These are phyloP conservation scores for Luzula sylvatica DNA, from an alignment of 176 grass and related monocot species.

Conservation along the genomic window DNA sequence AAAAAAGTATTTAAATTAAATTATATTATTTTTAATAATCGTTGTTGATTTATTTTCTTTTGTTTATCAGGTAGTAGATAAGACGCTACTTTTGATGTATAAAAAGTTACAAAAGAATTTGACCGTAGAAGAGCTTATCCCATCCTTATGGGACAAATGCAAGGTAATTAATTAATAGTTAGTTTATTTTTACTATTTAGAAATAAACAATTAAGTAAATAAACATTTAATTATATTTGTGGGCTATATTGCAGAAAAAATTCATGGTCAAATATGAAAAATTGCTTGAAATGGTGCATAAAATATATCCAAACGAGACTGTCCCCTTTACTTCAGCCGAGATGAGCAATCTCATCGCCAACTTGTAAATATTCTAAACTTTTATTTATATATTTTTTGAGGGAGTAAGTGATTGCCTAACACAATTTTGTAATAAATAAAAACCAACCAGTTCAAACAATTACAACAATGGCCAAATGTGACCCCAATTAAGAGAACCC, in stretches of 20 bases:
- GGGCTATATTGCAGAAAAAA: conserved; percentile 59
- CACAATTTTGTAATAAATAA: too few species aligned
- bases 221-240: not conserved
- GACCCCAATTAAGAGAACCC: too few species aligned
- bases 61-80: conserved; percentile 65
- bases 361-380: conserved; percentile 30
- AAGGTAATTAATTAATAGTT: conserved; percentile 54
- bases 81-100: conserved; percentile 85
- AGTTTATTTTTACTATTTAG: too few species aligned
- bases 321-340: conserved; percentile 45
- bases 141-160: conserved; percentile 92
- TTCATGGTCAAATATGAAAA: conserved; percentile 85
- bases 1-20: too few species aligned
- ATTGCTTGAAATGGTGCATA: conserved; percentile 63
- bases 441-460: too few species aligned
- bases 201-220: not conserved
- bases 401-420: too few species aligned
- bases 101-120: conserved; percentile 97
- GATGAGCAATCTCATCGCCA: conserved; percentile 53
- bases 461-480: too few species aligned
- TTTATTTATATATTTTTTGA: too few species aligned
- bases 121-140: conserved; percentile 74
- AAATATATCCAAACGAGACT: conserved; percentile 89
- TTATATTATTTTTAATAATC: not conserved
- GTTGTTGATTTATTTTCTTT: too few species aligned